Percentiles rank a stretch among this genome's conserved stretches.
Conservation (phyloP, 2,329 filamentous ascomycete genomes). For the Phialophora verrucosa region DNA sequence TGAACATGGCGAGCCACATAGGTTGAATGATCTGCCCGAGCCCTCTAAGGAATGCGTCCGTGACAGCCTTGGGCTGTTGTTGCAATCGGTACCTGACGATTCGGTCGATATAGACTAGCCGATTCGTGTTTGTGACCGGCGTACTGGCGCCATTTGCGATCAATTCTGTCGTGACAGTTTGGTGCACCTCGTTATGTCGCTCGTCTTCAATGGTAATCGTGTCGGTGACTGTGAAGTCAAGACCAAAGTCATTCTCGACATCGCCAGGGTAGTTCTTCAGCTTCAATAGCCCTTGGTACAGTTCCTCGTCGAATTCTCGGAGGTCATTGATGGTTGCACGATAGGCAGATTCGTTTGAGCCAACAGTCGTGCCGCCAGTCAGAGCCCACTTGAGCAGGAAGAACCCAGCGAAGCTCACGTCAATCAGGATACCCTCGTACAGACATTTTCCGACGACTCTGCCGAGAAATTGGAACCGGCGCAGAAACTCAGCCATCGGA, state of each 20-base stretch:
- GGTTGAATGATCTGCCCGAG: constrained; percentile 88
- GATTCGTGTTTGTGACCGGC: constrained; percentile 87
- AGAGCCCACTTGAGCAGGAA: constrained; percentile 95
- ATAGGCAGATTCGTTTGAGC: constrained; percentile 73
- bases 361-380: constrained; percentile 67
- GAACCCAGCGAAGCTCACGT: constrained; percentile 91
- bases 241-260: constrained; percentile 72
- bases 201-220: constrained; percentile 49
- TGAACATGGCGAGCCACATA: constrained; percentile 97
- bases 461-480: constrained; percentile 87
- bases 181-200: constrained; percentile 51
- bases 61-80: constrained; percentile 79
- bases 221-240: constrained; percentile 91
- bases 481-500: constrained; percentile 65
- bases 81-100: constrained; percentile 87
- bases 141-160: constrained; percentile 76
- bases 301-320: constrained; percentile 83
- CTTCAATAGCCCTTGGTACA: constrained; percentile 81
- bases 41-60: constrained; percentile 83
- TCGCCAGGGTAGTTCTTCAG: constrained; percentile 53
- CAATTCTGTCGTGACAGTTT: constrained; percentile 75
- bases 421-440: constrained; percentile 94
- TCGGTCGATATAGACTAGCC: constrained; percentile 91
- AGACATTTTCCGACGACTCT: constrained; percentile 94
- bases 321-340: constrained; percentile 94